These are phyloP conservation scores for Hibiscus mutabilis DNA, from an alignment of 345 rosid species.

Conservation along the genomic window DNA sequence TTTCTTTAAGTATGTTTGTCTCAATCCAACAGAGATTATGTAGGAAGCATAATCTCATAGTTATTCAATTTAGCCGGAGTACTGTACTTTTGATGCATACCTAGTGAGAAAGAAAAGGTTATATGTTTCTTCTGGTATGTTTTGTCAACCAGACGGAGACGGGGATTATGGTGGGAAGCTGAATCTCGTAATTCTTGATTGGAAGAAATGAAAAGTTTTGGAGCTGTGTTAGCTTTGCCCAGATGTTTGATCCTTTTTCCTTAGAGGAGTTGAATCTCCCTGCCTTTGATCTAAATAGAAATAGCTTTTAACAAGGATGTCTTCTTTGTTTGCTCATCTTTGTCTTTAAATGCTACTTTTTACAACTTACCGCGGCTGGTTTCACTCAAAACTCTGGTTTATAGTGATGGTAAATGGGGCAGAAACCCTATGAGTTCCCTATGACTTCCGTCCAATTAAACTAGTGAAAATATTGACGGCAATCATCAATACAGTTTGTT, in stretches of 20 bases:
- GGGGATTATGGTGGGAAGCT: neutral
- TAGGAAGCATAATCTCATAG: no score
- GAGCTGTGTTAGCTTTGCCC: neutral
- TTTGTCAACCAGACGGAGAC: neutral
- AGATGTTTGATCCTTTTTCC: neutral
- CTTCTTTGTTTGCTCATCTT: neutral
- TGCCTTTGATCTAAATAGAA: neutral
- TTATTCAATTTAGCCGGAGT: neutral
- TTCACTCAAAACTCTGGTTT: neutral
- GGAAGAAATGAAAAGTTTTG: neutral
- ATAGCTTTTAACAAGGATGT: neutral
- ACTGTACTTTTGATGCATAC: neutral
- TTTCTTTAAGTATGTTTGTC: neutral
- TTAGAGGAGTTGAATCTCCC: neutral
- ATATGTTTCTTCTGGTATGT: no score
- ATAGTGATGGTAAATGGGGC: neutral
- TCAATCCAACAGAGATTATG: neutral
- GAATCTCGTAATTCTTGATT: neutral
- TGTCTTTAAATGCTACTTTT: neutral
- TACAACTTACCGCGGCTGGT: neutral
- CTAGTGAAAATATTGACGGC: neutral
- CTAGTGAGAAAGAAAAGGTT: neutral
- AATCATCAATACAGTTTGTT: neutral
- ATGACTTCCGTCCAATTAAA: neutral
- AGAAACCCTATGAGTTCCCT: neutral